Evolutionary conservation across 169 alveolate species (phyloP).

Genomic region (Cyclospora cayetanensis): DNA sequence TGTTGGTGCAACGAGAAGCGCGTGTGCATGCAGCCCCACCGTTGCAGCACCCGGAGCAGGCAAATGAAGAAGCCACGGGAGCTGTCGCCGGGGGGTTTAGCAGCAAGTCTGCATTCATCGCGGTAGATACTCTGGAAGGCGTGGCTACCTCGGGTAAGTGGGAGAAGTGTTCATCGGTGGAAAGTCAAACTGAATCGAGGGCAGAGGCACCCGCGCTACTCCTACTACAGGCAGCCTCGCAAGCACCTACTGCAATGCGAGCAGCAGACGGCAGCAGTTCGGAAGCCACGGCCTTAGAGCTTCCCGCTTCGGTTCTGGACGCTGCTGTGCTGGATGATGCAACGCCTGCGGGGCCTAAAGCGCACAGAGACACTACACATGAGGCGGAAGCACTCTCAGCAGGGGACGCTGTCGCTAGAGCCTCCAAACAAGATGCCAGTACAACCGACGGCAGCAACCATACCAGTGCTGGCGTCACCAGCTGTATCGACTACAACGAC

Average conservation of each 20-base stretch:
- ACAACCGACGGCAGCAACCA: background rate
- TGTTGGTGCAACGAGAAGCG: background rate
- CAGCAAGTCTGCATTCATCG: background rate
- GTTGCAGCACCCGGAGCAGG: background rate
- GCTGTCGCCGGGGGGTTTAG: background rate
- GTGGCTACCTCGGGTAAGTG: background rate
- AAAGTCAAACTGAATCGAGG: too few relatives aligned
- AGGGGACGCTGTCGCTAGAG: too few relatives aligned
- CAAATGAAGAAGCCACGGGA: background rate
- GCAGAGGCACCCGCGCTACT: too few relatives aligned
- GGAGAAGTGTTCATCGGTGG: too few relatives aligned
- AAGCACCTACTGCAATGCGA: background rate
- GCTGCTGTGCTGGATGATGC: too few relatives aligned
- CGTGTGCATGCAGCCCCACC: background rate
- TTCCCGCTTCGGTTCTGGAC: too few relatives aligned
- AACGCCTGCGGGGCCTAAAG: too few relatives aligned
- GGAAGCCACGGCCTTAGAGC: too few relatives aligned
- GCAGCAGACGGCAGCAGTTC: too few relatives aligned
- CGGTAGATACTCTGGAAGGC: background rate
- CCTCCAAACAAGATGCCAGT: too few relatives aligned
- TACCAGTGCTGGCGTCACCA: background rate
- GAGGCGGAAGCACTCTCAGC: too few relatives aligned
- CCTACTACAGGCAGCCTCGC: background rate
- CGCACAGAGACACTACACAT: too few relatives aligned
- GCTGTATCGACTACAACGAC: slow-evolving; percentile 6